Evolutionary conservation across 805 yeast species (phyloP), one percentile per base, ranked within the genome.

Genomic region (Candida methanosorbosa): DNA sequence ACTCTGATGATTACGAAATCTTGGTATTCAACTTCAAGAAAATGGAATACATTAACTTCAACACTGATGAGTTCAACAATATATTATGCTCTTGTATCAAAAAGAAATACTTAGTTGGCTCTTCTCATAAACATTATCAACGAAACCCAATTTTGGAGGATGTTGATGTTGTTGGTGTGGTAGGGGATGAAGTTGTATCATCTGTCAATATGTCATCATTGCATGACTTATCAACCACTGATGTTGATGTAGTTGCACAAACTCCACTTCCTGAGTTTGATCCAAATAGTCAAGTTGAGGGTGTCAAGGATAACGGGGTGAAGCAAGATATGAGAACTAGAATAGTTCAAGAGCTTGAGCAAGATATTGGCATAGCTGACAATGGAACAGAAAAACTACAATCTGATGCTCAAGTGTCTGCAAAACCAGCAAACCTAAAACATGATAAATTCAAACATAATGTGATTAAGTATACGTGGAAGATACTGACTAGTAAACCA

Each of bases 21-120:
- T 46, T 53, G 18, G 24, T 37, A 5, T 27, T 52, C 18, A 27
- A 19, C 2, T 42, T 31, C 27, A 46, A 42, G 29, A 44, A 42
- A 19, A 33, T 34, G 20, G 25, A 32, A 12, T 56, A 40, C 34
- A 36, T 9, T 5, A 12, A 17, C 13, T 7, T 16, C 15, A 8
- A 30, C 16, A 3, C 4, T 5, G 21, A 17, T 4, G 26, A 30
- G 5, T 30, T 17, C 22, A 19, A 19, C 13, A n/a, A 17, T 15
- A 22, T 30, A 7, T 21, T 30, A 6, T 9, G 5, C 6, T 17
- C 14, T 3, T 30, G 33, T 30, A 16, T 30, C 16, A 22, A 23
- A 16, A 30, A 23, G 21, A 23, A 16, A 12, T 23, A n/a, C 12
- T 18, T 32, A 4, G n/a, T 13, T 6, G n/a, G n/a, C n/a, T n/a